Base-by-base conservation (phyloP, 345 rosid genomes). In the Schrenkiella parvula region DNA sequence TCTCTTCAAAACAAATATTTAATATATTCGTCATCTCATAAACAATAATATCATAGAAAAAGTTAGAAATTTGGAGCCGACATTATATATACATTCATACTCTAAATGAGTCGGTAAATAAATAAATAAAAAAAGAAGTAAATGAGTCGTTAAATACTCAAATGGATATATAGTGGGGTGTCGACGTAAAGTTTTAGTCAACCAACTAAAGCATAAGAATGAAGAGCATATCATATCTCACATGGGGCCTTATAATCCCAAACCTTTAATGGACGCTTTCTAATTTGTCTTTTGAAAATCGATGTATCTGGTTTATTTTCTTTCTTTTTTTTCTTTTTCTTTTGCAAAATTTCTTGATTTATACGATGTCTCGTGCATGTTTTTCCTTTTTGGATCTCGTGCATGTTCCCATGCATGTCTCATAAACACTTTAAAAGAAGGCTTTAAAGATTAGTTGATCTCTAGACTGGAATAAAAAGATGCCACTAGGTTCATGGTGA, bases 181-280 rank as follows among this genome's bases (percentile, higher is more conserved):
- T 38, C 32, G 48, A 59, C 21, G 48, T 23, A 38, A 59, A 59
- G 65, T 38, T 8, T 21, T 59, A 23, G 65, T 59, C 65, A 38
- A 59, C 64, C 32, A 59, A 59, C 48, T 43, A 59, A 59, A 59
- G 32, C 41, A 37, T 37, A 38, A 21, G 22, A 54, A 46, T 32
- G 25, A 59, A 38, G 32, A 22, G 15, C 32, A 59, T n/a, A n/a
- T 22, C 64, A 22, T 22, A 59, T 59, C 65, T 59, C 65, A 59
- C 65, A 39, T 38, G 65, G 65, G 65, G 21, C 21, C 65, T 59
- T 38, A 8, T 38, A 59, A 59, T 59, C 64, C 31, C 13, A 13
- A 39, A 22, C 32, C 32, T 59, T 18, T 56, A 18, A 26, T 15
- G n/a, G 5, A 34, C 15, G 18, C 29, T 57, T 59, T 59, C 48